Evolutionary conservation across 2,329 filamentous ascomycete genomes (phyloP).

Genomic region (Botrytis elliptica): DNA sequence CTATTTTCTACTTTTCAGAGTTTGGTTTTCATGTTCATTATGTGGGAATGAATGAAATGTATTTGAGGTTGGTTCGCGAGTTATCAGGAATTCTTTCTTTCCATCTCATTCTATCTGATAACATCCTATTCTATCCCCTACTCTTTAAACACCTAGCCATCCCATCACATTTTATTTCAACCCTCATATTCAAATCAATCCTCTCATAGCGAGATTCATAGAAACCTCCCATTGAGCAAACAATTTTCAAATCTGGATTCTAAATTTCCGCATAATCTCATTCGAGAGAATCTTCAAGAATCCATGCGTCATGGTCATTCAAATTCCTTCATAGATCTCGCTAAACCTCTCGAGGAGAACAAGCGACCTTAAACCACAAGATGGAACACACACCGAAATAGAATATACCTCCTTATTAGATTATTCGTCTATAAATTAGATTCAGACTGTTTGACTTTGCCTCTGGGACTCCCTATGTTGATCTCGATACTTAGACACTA

Average conservation of each 20-base stretch:
- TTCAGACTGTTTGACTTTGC: fast-evolving
- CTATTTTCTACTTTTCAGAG: too few relatives aligned
- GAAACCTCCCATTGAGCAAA: background rate
- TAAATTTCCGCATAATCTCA: background rate
- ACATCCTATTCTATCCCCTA: background rate
- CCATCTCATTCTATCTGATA: background rate
- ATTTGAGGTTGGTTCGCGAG: too few relatives aligned
- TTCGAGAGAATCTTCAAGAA: background rate
- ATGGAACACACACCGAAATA: background rate
- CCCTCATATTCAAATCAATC: too few relatives aligned
- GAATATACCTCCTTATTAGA: background rate
- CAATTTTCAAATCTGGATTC: background rate
- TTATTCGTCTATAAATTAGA: fast-evolving
- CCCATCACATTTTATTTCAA: too few relatives aligned
- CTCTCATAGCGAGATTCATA: fast-evolving
- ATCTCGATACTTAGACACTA: background rate
- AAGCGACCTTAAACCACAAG: fast-evolving
- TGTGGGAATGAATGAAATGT: background rate
- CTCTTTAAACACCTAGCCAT: too few relatives aligned
- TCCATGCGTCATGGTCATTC: background rate
- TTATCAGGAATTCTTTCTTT: fast-evolving
- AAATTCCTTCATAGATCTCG: background rate
- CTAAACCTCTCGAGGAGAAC: background rate
- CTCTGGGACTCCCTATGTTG: background rate
- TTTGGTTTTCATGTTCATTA: too few relatives aligned